These are phyloP conservation scores for Canavalia ensiformis DNA, from an alignment of 306 rosid species.

Conservation along the genomic window DNA sequence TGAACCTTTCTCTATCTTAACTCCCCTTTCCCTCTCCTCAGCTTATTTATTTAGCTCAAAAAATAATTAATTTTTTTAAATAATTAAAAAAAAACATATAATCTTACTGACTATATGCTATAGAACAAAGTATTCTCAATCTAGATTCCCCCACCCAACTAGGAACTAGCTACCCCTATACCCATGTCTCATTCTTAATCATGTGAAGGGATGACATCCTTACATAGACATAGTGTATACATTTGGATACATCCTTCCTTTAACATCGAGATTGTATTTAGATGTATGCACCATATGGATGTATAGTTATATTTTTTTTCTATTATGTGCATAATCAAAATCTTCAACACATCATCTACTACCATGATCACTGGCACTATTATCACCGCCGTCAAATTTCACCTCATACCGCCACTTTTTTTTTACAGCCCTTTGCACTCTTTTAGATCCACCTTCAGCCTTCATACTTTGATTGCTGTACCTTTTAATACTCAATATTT, in stretches of 20 bases:
- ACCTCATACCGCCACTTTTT: conserved; percentile 2
- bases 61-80: conserved; percentile 61
- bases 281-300: too few relatives aligned
- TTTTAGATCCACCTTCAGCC: background rate
- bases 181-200: conserved; percentile 53
- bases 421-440: conserved; percentile 2
- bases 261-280: too few relatives aligned
- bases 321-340: conserved; percentile 35
- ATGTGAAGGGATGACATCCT: too few relatives aligned
- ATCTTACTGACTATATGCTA: conserved; percentile 64
- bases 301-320: background rate
- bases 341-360: conserved; percentile 3
- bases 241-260: too few relatives aligned
- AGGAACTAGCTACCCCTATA: conserved; percentile 24
- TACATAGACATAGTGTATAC: too few relatives aligned
- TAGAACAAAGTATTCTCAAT: conserved; percentile 46
- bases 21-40: conserved; percentile 40
- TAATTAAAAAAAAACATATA: conserved; percentile 58
- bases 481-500: conserved; percentile 19
- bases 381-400: conserved; percentile 37
- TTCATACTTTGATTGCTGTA: conserved; percentile 8
- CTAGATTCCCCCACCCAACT: conserved; percentile 36
- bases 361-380: background rate
- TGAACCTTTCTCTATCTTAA: conserved; percentile 44
- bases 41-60: conserved; percentile 67